Evolutionary conservation across 2,329 filamentous ascomycete species (phyloP).

Genomic region (Fusarium sp.): DNA sequence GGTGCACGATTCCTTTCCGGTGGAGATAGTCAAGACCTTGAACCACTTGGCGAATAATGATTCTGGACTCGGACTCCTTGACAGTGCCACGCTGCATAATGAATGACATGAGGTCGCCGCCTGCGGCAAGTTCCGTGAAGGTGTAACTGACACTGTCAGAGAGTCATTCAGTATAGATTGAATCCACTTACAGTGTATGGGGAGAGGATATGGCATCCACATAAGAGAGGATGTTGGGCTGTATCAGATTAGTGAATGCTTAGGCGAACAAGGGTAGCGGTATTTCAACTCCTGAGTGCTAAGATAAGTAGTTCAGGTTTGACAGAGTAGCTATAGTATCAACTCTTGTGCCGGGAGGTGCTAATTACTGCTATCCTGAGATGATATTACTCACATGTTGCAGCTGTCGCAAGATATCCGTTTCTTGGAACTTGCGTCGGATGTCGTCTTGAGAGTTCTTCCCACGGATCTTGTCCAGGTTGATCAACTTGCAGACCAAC

Average conservation of each 20-base stretch:
- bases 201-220: conserved; percentile 62
- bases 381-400: conserved; percentile 59
- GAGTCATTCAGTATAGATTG: neutral
- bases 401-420: conserved; percentile 63
- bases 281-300: neutral
- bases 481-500: conserved; percentile 75
- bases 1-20: conserved; percentile 60
- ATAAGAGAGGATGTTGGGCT: conserved; percentile 67
- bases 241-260: conserved; percentile 19
- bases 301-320: neutral
- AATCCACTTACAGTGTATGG: conserved; percentile 56
- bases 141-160: conserved; percentile 56
- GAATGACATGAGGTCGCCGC: conserved; percentile 65
- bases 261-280: no score
- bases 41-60: conserved; percentile 61
- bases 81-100: conserved; percentile 52
- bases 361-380: neutral
- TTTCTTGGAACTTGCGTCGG: conserved; percentile 59
- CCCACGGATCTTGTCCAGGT: conserved; percentile 53
- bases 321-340: no score
- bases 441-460: conserved; percentile 45
- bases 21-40: conserved; percentile 61
- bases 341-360: neutral
- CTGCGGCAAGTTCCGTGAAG: conserved; percentile 67
- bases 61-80: conserved; percentile 55